A percentile compares a stretch with the other conserved stretches of the same genome.
Evolutionary conservation across 306 rosid genomes (phyloP).

Genomic region (Castanopsis chinensis): DNA sequence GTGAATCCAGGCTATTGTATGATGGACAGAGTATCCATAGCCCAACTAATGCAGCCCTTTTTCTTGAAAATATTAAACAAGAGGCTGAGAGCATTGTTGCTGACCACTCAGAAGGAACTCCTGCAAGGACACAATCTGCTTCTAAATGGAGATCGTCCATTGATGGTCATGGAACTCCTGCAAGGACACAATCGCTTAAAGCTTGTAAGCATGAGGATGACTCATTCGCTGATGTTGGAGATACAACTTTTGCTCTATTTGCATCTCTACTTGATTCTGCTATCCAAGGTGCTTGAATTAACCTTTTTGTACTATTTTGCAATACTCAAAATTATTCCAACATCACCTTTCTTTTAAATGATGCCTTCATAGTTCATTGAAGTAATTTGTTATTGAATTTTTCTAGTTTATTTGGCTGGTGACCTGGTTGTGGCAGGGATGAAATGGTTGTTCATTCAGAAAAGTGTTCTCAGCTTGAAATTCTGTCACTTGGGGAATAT

Average conservation of each 20-base stretch:
- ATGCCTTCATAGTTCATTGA: neutral
- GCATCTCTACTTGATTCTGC: conserved; percentile 86
- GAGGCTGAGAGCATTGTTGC: conserved; percentile 62
- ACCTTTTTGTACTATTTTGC: conserved; percentile 11
- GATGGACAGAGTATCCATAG: conserved; percentile 80
- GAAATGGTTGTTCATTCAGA: neutral
- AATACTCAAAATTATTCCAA: neutral
- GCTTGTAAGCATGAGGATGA: conserved; percentile 70
- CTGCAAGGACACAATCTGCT: conserved; percentile 40
- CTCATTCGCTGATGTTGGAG: conserved; percentile 58
- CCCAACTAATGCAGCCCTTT: conserved; percentile 87
- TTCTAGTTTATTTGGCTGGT: neutral
- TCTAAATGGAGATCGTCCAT: conserved; percentile 51
- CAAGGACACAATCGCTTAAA: too few relatives aligned
- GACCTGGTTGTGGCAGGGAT: neutral
- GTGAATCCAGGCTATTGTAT: conserved; percentile 56
- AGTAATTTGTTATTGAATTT: neutral
- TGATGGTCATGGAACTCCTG: conserved; percentile 31
- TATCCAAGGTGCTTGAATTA: conserved; percentile 62
- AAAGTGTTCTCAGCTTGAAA: neutral
- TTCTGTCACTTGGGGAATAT: neutral
- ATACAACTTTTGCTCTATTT: conserved; percentile 57
- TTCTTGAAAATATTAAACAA: conserved; percentile 81
- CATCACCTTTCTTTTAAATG: neutral
- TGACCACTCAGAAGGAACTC: conserved; percentile 47